Evolutionary conservation across 1,284 basidiomycete species (phyloP).

Genomic region (Naganishia liquefaciens): DNA sequence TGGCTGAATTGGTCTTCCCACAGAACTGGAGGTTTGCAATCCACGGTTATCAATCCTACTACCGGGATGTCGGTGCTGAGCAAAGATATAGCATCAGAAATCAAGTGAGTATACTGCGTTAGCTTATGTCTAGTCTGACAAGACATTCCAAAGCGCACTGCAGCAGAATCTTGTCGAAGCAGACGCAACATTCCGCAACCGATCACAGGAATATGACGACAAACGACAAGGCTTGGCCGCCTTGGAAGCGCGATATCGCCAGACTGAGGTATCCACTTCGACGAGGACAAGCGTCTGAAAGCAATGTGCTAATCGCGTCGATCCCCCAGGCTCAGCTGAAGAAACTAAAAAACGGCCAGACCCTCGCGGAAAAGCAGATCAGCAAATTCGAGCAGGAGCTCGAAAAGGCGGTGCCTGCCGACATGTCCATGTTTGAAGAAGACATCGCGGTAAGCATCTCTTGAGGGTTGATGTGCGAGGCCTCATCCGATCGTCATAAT

Average conservation of each 20-base stretch:
- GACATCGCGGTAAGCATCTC: conserved; percentile 52
- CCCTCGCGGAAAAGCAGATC: conserved; percentile 3
- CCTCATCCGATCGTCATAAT: neutral
- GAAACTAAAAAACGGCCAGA: conserved; percentile 39
- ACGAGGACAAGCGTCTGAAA: neutral
- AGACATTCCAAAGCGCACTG: neutral
- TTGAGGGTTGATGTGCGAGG: neutral
- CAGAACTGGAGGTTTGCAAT: conserved; percentile 28
- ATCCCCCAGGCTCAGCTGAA: conserved; percentile 1
- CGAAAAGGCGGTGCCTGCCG: conserved; percentile 71
- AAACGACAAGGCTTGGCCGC: conserved; percentile 11
- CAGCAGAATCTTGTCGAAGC: conserved; percentile 22
- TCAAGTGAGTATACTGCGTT: conserved; percentile 35
- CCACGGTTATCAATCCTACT: conserved; percentile 10
- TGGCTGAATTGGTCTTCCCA: neutral
- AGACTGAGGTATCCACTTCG: conserved; percentile 3
- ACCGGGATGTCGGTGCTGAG: conserved; percentile 19
- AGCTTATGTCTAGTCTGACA: neutral
- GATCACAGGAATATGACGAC: conserved; percentile 14
- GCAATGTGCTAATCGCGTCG: neutral
- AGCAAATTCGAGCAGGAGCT: conserved; percentile 54
- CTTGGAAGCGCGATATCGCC: conserved; percentile 7
- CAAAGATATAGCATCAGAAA: conserved; percentile 39
- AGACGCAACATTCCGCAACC: conserved; percentile 8
- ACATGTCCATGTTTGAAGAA: conserved; percentile 66